Evolutionary conservation across 441 rosid genomes (phyloP), one percentile per base, ranked within the genome.

Genomic region (Adansonia grandidieri): DNA sequence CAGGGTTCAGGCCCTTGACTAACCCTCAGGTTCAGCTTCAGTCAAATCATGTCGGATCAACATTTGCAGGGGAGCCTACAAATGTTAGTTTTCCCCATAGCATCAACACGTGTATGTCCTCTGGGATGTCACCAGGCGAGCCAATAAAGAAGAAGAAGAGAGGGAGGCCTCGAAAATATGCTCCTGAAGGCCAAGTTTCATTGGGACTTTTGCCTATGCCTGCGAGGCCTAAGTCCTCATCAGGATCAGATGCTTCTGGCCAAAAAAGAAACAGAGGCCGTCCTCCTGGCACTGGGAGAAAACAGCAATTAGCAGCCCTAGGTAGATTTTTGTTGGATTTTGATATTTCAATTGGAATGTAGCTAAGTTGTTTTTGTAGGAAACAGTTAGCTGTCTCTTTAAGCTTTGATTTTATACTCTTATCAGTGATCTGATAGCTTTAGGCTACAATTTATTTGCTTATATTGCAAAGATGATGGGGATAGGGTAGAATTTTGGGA

Each of bases 221-320:
- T 3, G 84, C 84, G 20, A 85, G 78, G 77, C 82, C 87, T 20
- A 88, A 82, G 80, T 88, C 89, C 74, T 85, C 89, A 28, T 80
- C 93, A 6, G 86, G 82, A 40, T 82, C 90, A 65, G 91, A 88
- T 87, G 83, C 97, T 0, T 82, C 87, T 78, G 84, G 85, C 60
- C 90, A 89, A 42, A 94, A 86, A 82, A 80, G 90, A 79, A 81
- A 82, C 24, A 84, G 95, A 87, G 99, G 99, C 48, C 89, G 98
- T 73, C 98, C 99, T 24, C 99, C 95, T 79, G 99, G 99, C 8
- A 87, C 86, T 76, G 98, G 99, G 79, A 89, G 99, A 88, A 97
- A 97, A 89, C 99, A 97, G 78, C 95, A 92, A 10, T 75, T 97
- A 77, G 97, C 99, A 62, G 80, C 86, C 81, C 89, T 93, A 69